Conservation (phyloP, 108 stramenopile species). For the Stephanodiscus triporus region DNA sequence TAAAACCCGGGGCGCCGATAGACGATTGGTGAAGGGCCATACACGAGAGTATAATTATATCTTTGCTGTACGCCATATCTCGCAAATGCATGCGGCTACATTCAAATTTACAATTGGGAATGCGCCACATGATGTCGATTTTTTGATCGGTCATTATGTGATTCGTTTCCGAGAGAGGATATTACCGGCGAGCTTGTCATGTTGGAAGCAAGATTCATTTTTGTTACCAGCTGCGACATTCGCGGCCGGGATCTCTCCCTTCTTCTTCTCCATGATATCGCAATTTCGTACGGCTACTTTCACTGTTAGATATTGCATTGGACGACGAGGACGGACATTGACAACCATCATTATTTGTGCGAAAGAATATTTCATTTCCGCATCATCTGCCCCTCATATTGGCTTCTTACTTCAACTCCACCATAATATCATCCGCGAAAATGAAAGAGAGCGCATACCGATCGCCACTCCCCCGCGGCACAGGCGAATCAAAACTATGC, state of each 20-base stretch:
- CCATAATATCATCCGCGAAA: background rate
- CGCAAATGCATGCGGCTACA: slow-evolving; percentile 58
- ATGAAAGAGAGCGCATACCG: slow-evolving; percentile 20
- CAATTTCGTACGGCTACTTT: too few species aligned
- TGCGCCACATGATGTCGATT: too few species aligned
- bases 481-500: slow-evolving; percentile 64
- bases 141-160: too few species aligned
- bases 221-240: too few species aligned
- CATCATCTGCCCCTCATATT: background rate
- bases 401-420: background rate
- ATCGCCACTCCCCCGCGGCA: slow-evolving; percentile 35
- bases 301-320: background rate
- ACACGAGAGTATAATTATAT: slow-evolving; percentile 2
- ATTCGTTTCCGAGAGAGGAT: too few species aligned
- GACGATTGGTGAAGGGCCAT: slow-evolving; percentile 39
- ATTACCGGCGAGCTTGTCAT: too few species aligned
- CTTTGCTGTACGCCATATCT: slow-evolving; percentile 21
- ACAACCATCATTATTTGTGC: background rate
- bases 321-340: background rate
- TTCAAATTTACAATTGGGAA: background rate
- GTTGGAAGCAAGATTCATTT: too few species aligned
- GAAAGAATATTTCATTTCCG: background rate
- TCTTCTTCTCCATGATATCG: too few species aligned
- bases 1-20: slow-evolving; percentile 50
- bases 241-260: too few species aligned